These are phyloP conservation scores for Sphagnurus paluster DNA, from an alignment of 1,284 basidiomycete species.

Conservation along the genomic window DNA sequence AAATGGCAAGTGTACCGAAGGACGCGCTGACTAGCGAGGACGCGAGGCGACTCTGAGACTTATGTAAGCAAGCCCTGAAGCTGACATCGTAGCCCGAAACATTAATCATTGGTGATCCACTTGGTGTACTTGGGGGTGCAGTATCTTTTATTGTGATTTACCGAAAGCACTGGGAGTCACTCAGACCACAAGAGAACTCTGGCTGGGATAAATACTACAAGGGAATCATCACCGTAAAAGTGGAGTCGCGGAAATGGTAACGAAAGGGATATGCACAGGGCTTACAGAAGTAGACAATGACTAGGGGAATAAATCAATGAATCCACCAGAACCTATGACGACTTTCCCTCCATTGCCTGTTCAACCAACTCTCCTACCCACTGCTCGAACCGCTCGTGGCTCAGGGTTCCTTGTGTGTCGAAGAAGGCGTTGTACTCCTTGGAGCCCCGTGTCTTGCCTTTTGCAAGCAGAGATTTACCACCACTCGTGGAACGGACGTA, in stretches of 20 bases:
- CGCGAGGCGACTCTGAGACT: too few relatives aligned
- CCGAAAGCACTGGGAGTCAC: too few relatives aligned
- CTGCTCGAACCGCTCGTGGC: slow-evolving; percentile 66
- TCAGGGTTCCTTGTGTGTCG: slow-evolving; percentile 68
- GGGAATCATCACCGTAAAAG: background rate
- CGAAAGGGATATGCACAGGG: background rate
- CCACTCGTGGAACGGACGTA: slow-evolving; percentile 75
- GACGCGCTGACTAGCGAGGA: too few relatives aligned
- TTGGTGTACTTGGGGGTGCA: too few relatives aligned
- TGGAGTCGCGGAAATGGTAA: background rate
- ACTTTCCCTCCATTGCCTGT: slow-evolving; percentile 56
- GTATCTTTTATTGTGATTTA: too few relatives aligned
- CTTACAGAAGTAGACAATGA: background rate
- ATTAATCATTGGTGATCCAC: too few relatives aligned
- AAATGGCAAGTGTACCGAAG: too few relatives aligned
- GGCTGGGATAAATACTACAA: background rate
- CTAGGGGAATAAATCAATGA: background rate
- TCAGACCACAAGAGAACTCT: too few relatives aligned
- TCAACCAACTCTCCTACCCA: slow-evolving; percentile 75
- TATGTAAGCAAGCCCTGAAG: too few relatives aligned
- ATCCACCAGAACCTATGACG: slow-evolving; percentile 14
- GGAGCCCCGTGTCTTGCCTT: slow-evolving; percentile 53
- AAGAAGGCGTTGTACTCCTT: slow-evolving; percentile 69
- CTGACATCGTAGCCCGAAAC: too few relatives aligned
- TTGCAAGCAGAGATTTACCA: slow-evolving; percentile 74